Evolutionary conservation across 2,329 filamentous ascomycete genomes (phyloP).

Genomic region (Scedosporium dehoogii): DNA sequence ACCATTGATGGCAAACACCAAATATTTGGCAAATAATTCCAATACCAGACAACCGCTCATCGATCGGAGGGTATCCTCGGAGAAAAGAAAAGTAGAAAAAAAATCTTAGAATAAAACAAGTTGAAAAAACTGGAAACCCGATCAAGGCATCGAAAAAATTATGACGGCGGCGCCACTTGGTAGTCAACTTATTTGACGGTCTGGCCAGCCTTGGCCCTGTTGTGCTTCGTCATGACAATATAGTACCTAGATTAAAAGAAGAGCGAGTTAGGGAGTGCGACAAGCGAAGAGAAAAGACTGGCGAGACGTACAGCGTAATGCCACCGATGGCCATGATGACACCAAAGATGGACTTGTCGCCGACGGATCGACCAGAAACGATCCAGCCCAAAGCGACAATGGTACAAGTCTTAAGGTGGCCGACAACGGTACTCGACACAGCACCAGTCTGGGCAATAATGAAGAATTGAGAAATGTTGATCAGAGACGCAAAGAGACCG

Average conservation of each 20-base stretch:
- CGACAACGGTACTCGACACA: constrained; percentile 56
- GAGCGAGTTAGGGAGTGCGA: neutral
- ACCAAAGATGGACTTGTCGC: constrained; percentile 44
- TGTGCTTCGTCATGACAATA: constrained; percentile 34
- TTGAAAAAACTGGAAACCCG: neutral
- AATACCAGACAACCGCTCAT: neutral
- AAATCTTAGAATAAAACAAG: neutral
- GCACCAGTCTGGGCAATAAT: constrained; percentile 52
- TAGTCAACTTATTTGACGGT: constrained; percentile 4
- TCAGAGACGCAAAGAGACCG: constrained; percentile 51
- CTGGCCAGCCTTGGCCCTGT: constrained; percentile 14
- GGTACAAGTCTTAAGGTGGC: constrained; percentile 55
- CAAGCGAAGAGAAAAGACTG: neutral
- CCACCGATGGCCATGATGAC: constrained; percentile 46
- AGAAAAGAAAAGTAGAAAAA: too few species aligned
- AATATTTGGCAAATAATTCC: neutral
- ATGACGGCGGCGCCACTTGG: neutral
- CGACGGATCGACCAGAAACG: constrained; percentile 42
- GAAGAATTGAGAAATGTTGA: constrained; percentile 56
- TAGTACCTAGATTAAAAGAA: constrained; percentile 29
- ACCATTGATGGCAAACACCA: neutral
- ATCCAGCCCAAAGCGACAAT: constrained; percentile 57
- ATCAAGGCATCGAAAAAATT: neutral
- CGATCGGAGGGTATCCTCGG: too few species aligned
- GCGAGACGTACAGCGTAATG: constrained; percentile 42